Percentiles rank a stretch among this genome's conserved stretches.
phyloP scores from a whole-genome alignment of 2,329 filamentous ascomycete genomes.

The Lecanosticta acicola region DNA sequence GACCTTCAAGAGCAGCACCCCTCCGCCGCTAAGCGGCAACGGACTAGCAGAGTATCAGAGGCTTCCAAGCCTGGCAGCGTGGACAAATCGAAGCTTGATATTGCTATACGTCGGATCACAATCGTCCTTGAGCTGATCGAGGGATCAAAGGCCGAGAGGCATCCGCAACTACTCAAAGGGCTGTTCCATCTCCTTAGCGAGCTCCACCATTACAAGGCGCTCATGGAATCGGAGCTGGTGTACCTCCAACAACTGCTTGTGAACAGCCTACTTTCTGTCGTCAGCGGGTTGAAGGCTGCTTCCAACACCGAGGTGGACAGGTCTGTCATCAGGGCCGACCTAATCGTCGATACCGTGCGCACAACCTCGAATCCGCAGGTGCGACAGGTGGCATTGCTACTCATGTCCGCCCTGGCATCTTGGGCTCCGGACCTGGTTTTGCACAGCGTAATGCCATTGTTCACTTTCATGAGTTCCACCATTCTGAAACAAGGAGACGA shows the following conservation, averaged over 20 bases:
- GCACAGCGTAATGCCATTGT: conserved; percentile 98
- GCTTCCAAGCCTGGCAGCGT: conserved; percentile 57
- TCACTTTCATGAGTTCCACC: conserved; percentile 94
- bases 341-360: conserved; percentile 90
- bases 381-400: conserved; percentile 81
- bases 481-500: conserved; percentile 90
- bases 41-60: conserved; percentile 61
- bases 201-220: conserved; percentile 74
- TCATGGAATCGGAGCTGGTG: conserved; percentile 78
- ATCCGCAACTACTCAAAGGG: conserved; percentile 69
- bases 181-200: conserved; percentile 83
- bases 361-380: conserved; percentile 88
- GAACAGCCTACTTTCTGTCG: conserved; percentile 74
- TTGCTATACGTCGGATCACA: conserved; percentile 69
- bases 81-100: conserved; percentile 59
- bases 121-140: conserved; percentile 87
- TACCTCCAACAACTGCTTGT: conserved; percentile 85
- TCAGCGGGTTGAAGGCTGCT: conserved; percentile 62
- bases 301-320: conserved; percentile 56
- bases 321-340: conserved; percentile 75
- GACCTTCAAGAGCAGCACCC: conserved; percentile 62
- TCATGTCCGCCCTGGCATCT: conserved; percentile 80
- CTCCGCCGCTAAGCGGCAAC: conserved; percentile 70
- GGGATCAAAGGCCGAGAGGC: conserved; percentile 65
- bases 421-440: conserved; percentile 86